Conservation (phyloP, 306 rosid genomes). For the Arachis hypogaea region DNA sequence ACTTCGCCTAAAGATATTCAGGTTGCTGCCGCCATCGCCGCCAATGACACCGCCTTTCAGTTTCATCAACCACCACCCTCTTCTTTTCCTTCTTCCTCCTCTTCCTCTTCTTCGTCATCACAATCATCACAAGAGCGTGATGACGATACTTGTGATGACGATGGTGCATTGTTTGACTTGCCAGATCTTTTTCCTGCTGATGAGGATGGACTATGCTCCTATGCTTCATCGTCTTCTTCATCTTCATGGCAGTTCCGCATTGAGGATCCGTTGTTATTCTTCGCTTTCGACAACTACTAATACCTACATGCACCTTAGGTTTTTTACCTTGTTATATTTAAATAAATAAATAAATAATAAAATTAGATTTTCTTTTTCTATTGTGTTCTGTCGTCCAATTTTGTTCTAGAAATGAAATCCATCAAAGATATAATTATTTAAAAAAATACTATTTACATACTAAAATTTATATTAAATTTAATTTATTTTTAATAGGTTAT, state of each 20-base stretch:
- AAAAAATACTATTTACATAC: too few species aligned
- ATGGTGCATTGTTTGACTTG: slow-evolving; percentile 74
- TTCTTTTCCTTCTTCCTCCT: neutral
- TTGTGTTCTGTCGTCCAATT: too few species aligned
- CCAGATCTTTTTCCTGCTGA: slow-evolving; percentile 77
- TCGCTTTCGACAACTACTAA: too few species aligned
- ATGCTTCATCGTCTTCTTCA: slow-evolving; percentile 63
- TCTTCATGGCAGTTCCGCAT: slow-evolving; percentile 62
- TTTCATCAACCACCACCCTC: slow-evolving; percentile 11
- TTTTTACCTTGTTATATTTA: too few species aligned
- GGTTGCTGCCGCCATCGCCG: slow-evolving; percentile 83
- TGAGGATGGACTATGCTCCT: slow-evolving; percentile 46
- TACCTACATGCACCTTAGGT: too few species aligned
- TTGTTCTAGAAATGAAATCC: too few species aligned
- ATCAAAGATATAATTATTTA: too few species aligned
- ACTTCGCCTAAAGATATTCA: slow-evolving; percentile 83
- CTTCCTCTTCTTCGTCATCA: slow-evolving; percentile 2
- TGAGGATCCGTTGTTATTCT: slow-evolving; percentile 55
- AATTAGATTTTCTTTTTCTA: too few species aligned
- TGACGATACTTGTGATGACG: slow-evolving; percentile 50
- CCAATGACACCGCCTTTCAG: slow-evolving; percentile 41
- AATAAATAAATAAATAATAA: too few species aligned
- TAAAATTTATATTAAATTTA: too few species aligned
- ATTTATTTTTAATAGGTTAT: too few species aligned
- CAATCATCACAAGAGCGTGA: neutral